Percentiles rank a stretch among this genome's conserved stretches.
Evolutionary conservation across 2,329 filamentous ascomycete genomes (phyloP).

Genomic region (Neoscytalidium dimidiatum): DNA sequence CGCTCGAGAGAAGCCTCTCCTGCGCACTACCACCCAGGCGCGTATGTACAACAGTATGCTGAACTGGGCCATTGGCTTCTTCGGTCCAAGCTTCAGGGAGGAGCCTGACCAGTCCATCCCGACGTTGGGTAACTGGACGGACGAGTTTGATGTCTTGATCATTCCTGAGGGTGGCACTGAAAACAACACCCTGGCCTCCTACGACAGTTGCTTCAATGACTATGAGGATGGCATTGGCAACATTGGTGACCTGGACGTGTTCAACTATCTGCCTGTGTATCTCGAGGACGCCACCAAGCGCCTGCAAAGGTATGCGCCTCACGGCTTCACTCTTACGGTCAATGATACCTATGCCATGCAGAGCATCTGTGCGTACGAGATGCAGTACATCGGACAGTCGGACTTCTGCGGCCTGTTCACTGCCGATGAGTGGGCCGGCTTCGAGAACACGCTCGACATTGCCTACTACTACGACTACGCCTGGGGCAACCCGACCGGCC

Average conservation of each 20-base stretch:
- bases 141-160: constrained; percentile 51
- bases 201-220: constrained; percentile 52
- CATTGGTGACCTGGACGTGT: constrained; percentile 45
- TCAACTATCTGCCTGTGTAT: constrained; percentile 50
- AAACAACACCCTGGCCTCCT: constrained; percentile 54
- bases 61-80: constrained; percentile 56
- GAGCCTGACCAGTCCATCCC: constrained; percentile 33
- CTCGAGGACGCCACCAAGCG: constrained; percentile 48
- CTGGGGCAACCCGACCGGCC: constrained; percentile 52
- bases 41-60: constrained; percentile 59
- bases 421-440: constrained; percentile 56
- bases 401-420: constrained; percentile 59
- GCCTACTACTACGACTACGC: constrained; percentile 53
- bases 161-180: constrained; percentile 53
- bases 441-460: constrained; percentile 56
- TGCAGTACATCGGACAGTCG: constrained; percentile 51
- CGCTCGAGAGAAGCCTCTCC: constrained; percentile 43
- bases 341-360: constrained; percentile 54
- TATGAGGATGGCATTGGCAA: constrained; percentile 33
- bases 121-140: constrained; percentile 41
- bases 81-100: constrained; percentile 48
- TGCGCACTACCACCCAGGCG: constrained; percentile 57
- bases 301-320: constrained; percentile 50
- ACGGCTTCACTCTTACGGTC: constrained; percentile 50
- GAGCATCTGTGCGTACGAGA: constrained; percentile 57